Evolutionary conservation across 2,329 filamentous ascomycete species (phyloP), one percentile per base, ranked within the genome.

Genomic region (Pseudogymnoascus sp.): DNA sequence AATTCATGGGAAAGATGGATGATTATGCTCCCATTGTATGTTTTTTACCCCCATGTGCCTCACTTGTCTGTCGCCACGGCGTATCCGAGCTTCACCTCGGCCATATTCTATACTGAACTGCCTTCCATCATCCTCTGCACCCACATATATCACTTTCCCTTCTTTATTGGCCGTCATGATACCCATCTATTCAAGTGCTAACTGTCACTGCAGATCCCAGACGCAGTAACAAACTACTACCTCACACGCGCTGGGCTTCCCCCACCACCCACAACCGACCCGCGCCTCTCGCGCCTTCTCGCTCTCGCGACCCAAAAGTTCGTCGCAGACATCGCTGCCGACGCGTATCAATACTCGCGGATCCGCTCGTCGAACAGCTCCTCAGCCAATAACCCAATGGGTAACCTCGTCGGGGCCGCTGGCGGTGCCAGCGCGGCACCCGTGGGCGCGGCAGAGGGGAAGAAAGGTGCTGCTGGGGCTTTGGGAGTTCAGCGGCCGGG

Each of bases 221-320:
- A 99, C 72, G 94, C 94, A 17, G 94, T 99, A 21, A 97, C 92
- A 65, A 88, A 96, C 74, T 97, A 97, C 81, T 99, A 99, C 78
- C 89, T 99, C 78, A 96, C 93, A 37, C 89, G 95, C 68, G 92
- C 93, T 66, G 94, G 94, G 60, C 89, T 99, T 3, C 92, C 94
- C 35, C 93, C 93, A 1, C 92, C 93, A 40, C 92, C 91, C 0
- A 88, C 94, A 69, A 96, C 92, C 60, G 91, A 96, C 70, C 88
- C 88, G 17, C 90, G 92, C 63, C 88, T 99, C 29, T 91, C 93
- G 21, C 91, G 93, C 57, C 88, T 99, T 2, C 88, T 99, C 44
- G 93, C 94, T 2, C 88, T 99, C 7, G 94, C 94, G n/a, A 96
- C 94, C 0, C 94, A 99, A 73, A 99, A 99, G 74, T 99, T 99